Percentiles rank a stretch among this genome's conserved stretches.
phyloP scores from a whole-genome alignment of 1,284 basidiomycete genomes.

The Ganoderma meredithae region DNA sequence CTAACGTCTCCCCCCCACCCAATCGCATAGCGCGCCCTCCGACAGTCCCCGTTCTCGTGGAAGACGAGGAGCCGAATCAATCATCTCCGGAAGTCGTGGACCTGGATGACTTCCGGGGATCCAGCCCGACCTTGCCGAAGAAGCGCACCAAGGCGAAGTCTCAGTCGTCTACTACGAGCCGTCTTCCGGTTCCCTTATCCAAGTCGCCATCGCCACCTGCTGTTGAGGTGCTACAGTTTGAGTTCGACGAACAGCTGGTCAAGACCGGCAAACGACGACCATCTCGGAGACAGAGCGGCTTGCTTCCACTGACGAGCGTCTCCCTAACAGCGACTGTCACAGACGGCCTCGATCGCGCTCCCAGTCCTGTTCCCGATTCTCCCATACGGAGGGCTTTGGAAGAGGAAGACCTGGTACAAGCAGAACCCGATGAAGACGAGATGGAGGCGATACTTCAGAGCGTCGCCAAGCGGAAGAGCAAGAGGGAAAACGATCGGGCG shows the following conservation, averaged over 20 bases:
- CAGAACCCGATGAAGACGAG: conserved; percentile 42
- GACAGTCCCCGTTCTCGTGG: conserved; percentile 68
- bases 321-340: conserved; percentile 41
- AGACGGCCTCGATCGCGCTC: conserved; percentile 48
- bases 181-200: conserved; percentile 54
- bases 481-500: conserved; percentile 41
- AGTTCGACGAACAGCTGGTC: conserved; percentile 42
- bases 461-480: conserved; percentile 46
- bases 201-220: conserved; percentile 42
- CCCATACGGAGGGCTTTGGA: conserved; percentile 65
- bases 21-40: conserved; percentile 71
- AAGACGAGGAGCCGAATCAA: conserved; percentile 65
- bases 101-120: conserved; percentile 51
- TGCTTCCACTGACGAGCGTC: conserved; percentile 49
- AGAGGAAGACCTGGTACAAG: conserved; percentile 57
- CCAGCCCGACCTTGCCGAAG: conserved; percentile 45
- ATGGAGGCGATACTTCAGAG: conserved; percentile 39
- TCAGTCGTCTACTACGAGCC: conserved; percentile 42
- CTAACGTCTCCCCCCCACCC: conserved; percentile 54
- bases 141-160: conserved; percentile 41
- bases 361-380: conserved; percentile 74
- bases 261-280: conserved; percentile 56
- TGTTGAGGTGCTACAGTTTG: conserved; percentile 37
- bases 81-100: conserved; percentile 43
- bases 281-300: conserved; percentile 70